Evolutionary conservation across 768 basidiomycete genomes (phyloP), one percentile per base, ranked within the genome.

Genomic region (Russula sp.): DNA sequence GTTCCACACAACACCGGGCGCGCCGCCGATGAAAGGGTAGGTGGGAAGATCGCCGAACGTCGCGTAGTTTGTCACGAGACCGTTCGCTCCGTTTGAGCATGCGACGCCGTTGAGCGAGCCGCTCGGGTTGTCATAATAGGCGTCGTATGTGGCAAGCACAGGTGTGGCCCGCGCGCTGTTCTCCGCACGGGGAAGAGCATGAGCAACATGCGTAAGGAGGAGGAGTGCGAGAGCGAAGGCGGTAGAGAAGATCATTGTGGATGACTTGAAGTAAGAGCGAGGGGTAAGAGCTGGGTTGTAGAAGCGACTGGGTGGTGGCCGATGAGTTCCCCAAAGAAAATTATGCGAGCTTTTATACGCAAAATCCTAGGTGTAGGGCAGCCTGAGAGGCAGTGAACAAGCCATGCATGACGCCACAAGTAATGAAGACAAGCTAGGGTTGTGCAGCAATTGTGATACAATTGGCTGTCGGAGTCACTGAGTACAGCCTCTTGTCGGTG

Each of bases 11-110:
- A 88, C 75, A 40, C 78, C 83, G 18, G 77, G 75, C 1, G 78
- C 81, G 1, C 82, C 86, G 38, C 84, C 85, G 69, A 88, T 84
- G 71, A 76, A 71, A 1, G 86, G 85, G 77, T 85, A 89, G 53
- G 73, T 74, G 5, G 86, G 84, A 32, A 88, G 72, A 40, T 75
- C 73, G 16, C 75, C 77, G 60, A 86, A 82, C 48, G 79, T 84
- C 7, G 73, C 77, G 73, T 76, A 86, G 34, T 69, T 73, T 3
- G 78, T 76, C 14, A 78, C 48, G 30, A 88, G 75, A 13, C 85
- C 85, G 60, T 84, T 75, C 26, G 72, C 62, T 10, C 85, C 85
- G 67, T 82, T 74, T 1, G 81, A 83, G 75, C 84, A 85, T 50
- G 79, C 76, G 51, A 83, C 78, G 5, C 69, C 72, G 68, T 71